phyloP scores from a whole-genome alignment of 1,139 yeast genomes.

The Saccharomyces hybrid region DNA sequence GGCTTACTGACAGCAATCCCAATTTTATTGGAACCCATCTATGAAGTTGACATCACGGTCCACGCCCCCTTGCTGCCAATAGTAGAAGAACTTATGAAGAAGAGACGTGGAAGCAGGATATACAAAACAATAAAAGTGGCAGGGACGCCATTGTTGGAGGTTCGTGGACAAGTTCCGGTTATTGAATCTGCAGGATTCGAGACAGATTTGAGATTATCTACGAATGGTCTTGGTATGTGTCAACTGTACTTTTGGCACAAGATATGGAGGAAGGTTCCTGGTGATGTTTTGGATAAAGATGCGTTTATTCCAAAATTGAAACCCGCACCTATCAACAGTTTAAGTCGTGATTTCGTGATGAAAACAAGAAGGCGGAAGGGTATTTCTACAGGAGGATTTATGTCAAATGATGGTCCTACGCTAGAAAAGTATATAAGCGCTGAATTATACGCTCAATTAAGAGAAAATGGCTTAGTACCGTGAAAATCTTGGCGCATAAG shows the following conservation, averaged over 20 bases:
- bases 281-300: conserved; percentile 75
- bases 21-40: conserved; percentile 73
- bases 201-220: conserved; percentile 68
- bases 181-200: conserved; percentile 88
- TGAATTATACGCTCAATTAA: conserved; percentile 48
- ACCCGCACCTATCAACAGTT: conserved; percentile 61
- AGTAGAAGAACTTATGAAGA: conserved; percentile 46
- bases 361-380: conserved; percentile 90
- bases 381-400: conserved; percentile 47
- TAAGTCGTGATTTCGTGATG: conserved; percentile 83
- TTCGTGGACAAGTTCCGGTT: conserved; percentile 70
- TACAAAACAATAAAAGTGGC: conserved; percentile 49
- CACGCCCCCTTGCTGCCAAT: conserved; percentile 41
- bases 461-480: conserved; percentile 39
- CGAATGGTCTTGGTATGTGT: conserved; percentile 74
- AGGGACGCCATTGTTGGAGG: conserved; percentile 62
- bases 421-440: conserved; percentile 62
- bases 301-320: conserved; percentile 59
- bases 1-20: conserved; percentile 78
- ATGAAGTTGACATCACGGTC: conserved; percentile 54
- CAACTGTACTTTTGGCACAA: conserved; percentile 50
- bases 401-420: conserved; percentile 66
- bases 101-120: conserved; percentile 61
- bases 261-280: conserved; percentile 75
- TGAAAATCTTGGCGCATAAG: background rate